A percentile compares a stretch with the other conserved stretches of the same genome.
Conservation (phyloP, 192 early-diverging fungal species). For the Coemansia sp. region DNA sequence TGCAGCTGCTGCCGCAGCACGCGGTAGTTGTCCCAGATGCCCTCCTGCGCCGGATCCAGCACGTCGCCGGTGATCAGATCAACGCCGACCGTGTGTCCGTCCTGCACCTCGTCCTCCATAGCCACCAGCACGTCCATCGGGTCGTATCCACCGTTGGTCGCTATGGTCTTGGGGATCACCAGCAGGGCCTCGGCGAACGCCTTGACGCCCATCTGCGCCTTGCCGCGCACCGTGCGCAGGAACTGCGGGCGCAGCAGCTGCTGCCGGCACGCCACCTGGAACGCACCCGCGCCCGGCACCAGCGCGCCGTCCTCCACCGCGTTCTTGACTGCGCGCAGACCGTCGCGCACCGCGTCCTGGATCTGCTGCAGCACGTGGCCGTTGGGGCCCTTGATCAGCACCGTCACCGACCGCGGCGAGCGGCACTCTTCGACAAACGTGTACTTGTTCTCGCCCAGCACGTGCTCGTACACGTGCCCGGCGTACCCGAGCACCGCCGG, state of each 20-base stretch:
- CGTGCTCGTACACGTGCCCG: conserved; percentile 93
- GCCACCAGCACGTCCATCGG: conserved; percentile 93
- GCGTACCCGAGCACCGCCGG: conserved; percentile 83
- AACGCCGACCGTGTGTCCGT: conserved; percentile 88
- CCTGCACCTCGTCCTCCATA: conserved; percentile 87
- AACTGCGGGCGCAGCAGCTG: conserved; percentile 79
- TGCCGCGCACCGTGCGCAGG: conserved; percentile 84
- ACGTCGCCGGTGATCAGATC: conserved; percentile 94
- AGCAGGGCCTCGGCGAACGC: conserved; percentile 96
- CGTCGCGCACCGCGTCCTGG: conserved; percentile 97
- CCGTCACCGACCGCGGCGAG: conserved; percentile 84
- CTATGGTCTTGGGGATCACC: conserved; percentile 95
- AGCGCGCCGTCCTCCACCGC: conserved; percentile 89
- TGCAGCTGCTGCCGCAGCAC: conserved; percentile 95
- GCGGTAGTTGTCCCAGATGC: conserved; percentile 99
- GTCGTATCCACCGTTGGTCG: conserved; percentile 94
- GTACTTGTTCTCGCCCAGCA: conserved; percentile 97
- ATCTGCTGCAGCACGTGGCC: conserved; percentile 89
- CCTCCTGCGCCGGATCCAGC: conserved; percentile 85
- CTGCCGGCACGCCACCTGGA: conserved; percentile 82
- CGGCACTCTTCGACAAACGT: conserved; percentile 97
- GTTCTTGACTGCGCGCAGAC: conserved; percentile 97
- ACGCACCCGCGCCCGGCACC: conserved; percentile 93
- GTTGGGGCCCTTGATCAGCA: conserved; percentile 96
- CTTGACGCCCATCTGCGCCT: conserved; percentile 93